Base-by-base conservation (phyloP, 495 filamentous ascomycete genomes). In the Neurospora tetrasperma region DNA sequence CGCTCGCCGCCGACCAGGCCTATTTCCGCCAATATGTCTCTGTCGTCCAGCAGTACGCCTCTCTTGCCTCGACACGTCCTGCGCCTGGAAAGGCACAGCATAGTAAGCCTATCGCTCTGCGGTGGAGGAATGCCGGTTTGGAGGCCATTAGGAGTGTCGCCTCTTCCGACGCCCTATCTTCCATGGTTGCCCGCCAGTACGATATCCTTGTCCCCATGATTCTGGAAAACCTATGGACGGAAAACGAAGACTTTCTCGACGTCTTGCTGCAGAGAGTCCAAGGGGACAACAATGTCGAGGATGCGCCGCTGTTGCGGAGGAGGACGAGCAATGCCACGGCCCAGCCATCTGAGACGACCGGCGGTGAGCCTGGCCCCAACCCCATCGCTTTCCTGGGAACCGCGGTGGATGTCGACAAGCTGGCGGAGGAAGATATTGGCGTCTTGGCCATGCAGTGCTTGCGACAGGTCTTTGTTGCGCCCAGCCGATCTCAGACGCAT, bases 391-490 rank as follows among this genome's bases (percentile, higher is more conserved):
- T 94, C 27, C 89, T 90, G 10, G 91, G 88, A 66, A 91, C 91
- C 8, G 89, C 92, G 12, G 92, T 89, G 40, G 93, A 97, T 79
- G 92, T 91, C 43, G 94, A 98, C 82, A 90, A 89, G 78, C 81
- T 93, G 72, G 93, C 92, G 0, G 94, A 97, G 80, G 89, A 96
- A 83, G 90, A 94, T 76, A 92, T 93, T n/a, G 90, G 92, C 41
- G 83, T 96, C 7, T 81, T 94, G 73, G 94, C 94, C 8, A 86
- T 97, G 74, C 90, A 92, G 73, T 93, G 92, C 75, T 83, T 98
- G 38, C 90, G 94, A 77, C 88, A 90, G 68, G 91, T 97, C 44
- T 94, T 96, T 73, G 83, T 88, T 31, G 90, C 87, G 14, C 90
- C 92, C 71, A 96, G 92, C 76, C 85, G 92, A 69, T 84, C 86